These are phyloP conservation scores for Rehmannia glutinosa DNA, from an alignment of 257 asterid genomes.

Conservation along the genomic window DNA sequence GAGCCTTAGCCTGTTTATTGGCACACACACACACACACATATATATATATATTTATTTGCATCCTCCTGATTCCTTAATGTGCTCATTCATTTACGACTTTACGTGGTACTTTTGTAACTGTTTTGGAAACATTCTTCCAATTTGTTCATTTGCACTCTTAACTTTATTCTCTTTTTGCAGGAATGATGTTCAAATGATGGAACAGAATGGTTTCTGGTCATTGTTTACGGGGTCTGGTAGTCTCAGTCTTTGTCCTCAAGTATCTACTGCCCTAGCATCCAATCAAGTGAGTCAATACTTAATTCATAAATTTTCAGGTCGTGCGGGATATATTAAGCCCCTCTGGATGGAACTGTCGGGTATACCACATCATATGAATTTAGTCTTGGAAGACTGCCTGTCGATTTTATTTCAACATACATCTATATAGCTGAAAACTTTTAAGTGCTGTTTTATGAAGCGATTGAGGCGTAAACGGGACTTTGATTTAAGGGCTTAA, in stretches of 20 bases:
- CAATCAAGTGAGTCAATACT: constrained; percentile 14
- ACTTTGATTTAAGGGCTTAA: constrained; percentile 18
- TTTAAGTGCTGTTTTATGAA: constrained; percentile 21
- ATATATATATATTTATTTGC: no score
- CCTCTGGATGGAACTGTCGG: constrained; percentile 13
- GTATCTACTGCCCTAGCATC: neutral
- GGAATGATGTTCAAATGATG: constrained; percentile 22
- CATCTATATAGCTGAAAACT: constrained; percentile 15
- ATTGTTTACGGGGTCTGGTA: constrained; percentile 14
- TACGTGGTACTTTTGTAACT: neutral
- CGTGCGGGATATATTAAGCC: neutral
- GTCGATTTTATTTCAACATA: constrained; percentile 8
- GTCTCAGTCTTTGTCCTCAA: neutral
- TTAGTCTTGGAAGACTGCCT: constrained; percentile 5
- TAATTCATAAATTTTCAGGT: constrained; percentile 2
- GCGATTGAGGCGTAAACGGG: constrained; percentile 16
- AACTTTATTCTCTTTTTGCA: neutral
- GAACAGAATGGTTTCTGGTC: constrained; percentile 15
- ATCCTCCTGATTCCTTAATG: no score
- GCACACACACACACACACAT: no score
- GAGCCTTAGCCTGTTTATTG: no score
- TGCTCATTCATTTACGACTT: neutral
- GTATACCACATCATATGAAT: constrained; percentile 1
- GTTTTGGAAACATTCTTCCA: neutral
- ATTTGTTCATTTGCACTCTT: neutral